phyloP scores from a whole-genome alignment of 495 filamentous ascomycete species.

The Bacidia rubella region DNA sequence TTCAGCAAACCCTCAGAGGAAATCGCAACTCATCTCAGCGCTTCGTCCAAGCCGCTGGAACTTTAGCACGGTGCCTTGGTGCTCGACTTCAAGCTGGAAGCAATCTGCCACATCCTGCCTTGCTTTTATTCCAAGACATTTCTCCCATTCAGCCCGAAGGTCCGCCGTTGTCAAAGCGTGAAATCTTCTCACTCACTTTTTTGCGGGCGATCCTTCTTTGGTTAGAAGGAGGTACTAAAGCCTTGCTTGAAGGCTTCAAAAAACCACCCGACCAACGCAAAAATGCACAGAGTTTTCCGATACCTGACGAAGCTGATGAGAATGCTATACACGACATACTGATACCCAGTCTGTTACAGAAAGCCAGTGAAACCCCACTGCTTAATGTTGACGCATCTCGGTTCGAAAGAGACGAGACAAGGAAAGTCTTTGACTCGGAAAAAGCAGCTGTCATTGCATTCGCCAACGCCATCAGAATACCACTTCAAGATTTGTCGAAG shows the following conservation, averaged over 20 bases:
- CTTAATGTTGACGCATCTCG: constrained; percentile 45
- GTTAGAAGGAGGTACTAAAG: constrained; percentile 41
- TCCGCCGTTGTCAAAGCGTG: constrained; percentile 23
- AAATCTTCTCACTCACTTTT: constrained; percentile 51
- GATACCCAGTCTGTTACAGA: constrained; percentile 42
- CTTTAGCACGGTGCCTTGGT: constrained; percentile 41
- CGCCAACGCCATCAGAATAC: constrained; percentile 35
- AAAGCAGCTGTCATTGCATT: constrained; percentile 45
- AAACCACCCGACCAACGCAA: constrained; percentile 23
- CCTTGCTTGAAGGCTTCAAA: constrained; percentile 43
- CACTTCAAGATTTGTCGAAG: constrained; percentile 36
- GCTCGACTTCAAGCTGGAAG: constrained; percentile 29
- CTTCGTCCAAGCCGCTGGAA: constrained; percentile 58
- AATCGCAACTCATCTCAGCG: constrained; percentile 45
- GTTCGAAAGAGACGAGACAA: constrained; percentile 42
- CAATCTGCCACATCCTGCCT: constrained; percentile 16
- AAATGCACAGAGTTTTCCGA: constrained; percentile 34
- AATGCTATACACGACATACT: constrained; percentile 42
- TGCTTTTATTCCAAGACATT: constrained; percentile 32
- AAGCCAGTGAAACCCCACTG: constrained; percentile 36
- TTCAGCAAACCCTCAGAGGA: constrained; percentile 43
- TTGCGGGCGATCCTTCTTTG: constrained; percentile 50
- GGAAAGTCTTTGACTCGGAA: constrained; percentile 40
- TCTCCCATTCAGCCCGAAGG: constrained; percentile 20
- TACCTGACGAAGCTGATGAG: constrained; percentile 33